These are phyloP conservation scores for Cyberlindnera lachancei DNA, from an alignment of 805 yeast species.

Conservation along the genomic window DNA sequence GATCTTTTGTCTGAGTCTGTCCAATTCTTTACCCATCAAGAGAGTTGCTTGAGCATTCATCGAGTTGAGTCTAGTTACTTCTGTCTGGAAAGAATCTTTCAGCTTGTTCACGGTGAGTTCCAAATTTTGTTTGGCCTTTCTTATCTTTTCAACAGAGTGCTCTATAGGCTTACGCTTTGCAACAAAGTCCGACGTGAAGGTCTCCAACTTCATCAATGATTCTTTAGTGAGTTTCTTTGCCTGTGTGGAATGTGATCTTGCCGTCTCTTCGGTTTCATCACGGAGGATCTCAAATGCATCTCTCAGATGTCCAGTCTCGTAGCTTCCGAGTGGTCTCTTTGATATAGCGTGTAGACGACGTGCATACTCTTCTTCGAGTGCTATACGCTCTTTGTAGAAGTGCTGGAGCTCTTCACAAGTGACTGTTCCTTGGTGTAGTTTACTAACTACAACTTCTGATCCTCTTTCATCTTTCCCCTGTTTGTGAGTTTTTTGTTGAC, in stretches of 20 bases:
- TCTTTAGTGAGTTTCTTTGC: slow-evolving; percentile 44
- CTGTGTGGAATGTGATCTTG: slow-evolving; percentile 46
- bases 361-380: slow-evolving; percentile 69
- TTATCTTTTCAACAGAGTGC: slow-evolving; percentile 46
- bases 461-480: slow-evolving; percentile 61
- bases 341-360: slow-evolving; percentile 46
- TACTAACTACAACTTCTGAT: slow-evolving; percentile 42
- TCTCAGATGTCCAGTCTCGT: slow-evolving; percentile 53
- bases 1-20: slow-evolving; percentile 48
- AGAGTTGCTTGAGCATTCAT: slow-evolving; percentile 55
- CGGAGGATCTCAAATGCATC: slow-evolving; percentile 52
- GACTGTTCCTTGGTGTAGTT: slow-evolving; percentile 51
- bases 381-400: slow-evolving; percentile 47
- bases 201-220: slow-evolving; percentile 42
- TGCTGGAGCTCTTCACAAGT: slow-evolving; percentile 45
- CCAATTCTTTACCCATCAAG: slow-evolving; percentile 68
- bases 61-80: slow-evolving; percentile 51
- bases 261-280: slow-evolving; percentile 51
- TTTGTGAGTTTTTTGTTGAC: neutral
- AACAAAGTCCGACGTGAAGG: slow-evolving; percentile 43
- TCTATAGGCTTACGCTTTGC: slow-evolving; percentile 53
- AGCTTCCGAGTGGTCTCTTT: slow-evolving; percentile 42
- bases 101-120: slow-evolving; percentile 29
- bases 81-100: slow-evolving; percentile 46
- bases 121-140: slow-evolving; percentile 35